phyloP scores from a whole-genome alignment of 805 yeast genomes.

The Cyberlindnera mycetangii region DNA sequence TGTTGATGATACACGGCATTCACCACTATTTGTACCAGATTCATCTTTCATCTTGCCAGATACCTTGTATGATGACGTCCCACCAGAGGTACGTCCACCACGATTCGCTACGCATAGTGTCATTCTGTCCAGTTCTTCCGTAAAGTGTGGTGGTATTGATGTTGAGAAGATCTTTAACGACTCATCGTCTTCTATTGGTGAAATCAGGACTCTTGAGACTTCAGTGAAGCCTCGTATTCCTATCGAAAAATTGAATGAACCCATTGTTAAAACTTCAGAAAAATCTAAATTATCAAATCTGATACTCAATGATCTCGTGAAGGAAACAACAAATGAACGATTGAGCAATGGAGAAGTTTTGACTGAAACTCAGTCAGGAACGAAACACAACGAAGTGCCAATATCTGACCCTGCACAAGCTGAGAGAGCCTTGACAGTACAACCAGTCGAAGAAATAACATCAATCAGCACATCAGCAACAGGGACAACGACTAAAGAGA shows the following conservation, averaged over 20 bases:
- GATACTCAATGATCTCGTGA: conserved; percentile 5
- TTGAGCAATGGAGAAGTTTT: background rate
- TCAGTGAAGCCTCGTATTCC: conserved; percentile 4
- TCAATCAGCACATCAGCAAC: background rate
- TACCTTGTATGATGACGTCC: background rate
- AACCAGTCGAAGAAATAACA: no score
- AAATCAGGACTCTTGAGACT: background rate
- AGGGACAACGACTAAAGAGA: background rate
- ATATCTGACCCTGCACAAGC: no score
- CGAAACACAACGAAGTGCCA: background rate
- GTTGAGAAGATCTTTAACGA: conserved; percentile 1
- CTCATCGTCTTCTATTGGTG: conserved; percentile 11
- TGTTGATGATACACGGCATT: background rate
- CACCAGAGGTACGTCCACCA: no score
- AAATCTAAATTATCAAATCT: conserved; percentile 4
- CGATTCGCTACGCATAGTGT: conserved; percentile 6
- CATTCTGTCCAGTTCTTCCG: conserved; percentile 12
- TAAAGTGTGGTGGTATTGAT: background rate
- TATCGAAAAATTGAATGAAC: background rate
- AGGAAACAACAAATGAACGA: background rate
- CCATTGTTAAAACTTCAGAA: conserved; percentile 2
- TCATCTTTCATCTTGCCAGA: background rate
- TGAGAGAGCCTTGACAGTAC: no score
- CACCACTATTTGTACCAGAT: conserved; percentile 7
- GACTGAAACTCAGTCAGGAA: background rate